phyloP scores from a whole-genome alignment of 352 stramenopile genomes.

The Pilasporangium apinafurcum region DNA sequence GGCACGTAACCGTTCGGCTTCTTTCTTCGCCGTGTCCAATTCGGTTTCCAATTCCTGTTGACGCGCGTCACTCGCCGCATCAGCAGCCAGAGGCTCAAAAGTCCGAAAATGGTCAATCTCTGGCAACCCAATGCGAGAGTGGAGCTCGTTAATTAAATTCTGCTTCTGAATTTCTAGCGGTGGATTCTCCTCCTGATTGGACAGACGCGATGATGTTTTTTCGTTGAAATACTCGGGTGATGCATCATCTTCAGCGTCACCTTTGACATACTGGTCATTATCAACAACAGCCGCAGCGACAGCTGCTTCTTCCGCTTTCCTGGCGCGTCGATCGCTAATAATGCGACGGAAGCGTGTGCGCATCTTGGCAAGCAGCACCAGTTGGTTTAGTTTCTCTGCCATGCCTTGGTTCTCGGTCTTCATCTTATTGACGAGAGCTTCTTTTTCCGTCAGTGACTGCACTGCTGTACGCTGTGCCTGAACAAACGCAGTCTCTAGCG shows the following conservation, averaged over 20 bases:
- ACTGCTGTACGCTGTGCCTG: constrained; percentile 35
- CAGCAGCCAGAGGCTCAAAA: constrained; percentile 58
- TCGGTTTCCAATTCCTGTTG: constrained; percentile 47
- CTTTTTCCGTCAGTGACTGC: constrained; percentile 42
- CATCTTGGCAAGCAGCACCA: constrained; percentile 52
- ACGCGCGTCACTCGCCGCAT: constrained; percentile 31
- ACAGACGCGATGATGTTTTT: neutral
- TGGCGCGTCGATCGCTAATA: constrained; percentile 34
- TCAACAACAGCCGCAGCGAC: constrained; percentile 7
- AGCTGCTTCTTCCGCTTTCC: constrained; percentile 29
- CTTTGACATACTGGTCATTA: constrained; percentile 14
- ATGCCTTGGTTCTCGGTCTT: constrained; percentile 54
- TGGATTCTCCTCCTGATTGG: constrained; percentile 4
- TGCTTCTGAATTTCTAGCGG: constrained; percentile 48
- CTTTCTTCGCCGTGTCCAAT: constrained; percentile 40
- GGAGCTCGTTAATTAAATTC: constrained; percentile 73
- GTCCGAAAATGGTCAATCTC: constrained; percentile 60
- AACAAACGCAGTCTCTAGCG: constrained; percentile 35
- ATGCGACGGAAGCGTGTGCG: constrained; percentile 39
- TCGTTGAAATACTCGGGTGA: constrained; percentile 9
- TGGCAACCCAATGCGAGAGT: constrained; percentile 56
- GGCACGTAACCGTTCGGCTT: constrained; percentile 51
- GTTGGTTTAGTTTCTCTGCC: constrained; percentile 53
- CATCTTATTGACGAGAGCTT: constrained; percentile 53
- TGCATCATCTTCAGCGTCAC: neutral